These are phyloP conservation scores for Castanea mollissima DNA, from an alignment of 306 rosid species.

Conservation along the genomic window DNA sequence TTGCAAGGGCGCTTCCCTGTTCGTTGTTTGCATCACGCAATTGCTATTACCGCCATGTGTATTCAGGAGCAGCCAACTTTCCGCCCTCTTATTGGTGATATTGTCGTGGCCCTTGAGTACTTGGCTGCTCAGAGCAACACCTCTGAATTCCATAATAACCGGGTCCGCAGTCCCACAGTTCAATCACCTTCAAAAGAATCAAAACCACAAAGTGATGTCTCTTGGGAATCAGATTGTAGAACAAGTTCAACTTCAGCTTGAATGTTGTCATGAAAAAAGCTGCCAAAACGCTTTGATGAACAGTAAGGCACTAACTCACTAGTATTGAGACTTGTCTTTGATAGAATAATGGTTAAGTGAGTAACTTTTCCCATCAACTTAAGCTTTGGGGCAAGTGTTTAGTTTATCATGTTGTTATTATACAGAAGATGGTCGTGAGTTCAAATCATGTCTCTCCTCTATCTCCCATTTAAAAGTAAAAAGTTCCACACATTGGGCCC, in stretches of 20 bases:
- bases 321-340: neutral
- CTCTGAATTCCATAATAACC: constrained; percentile 9
- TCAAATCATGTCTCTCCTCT: too few species aligned
- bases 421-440: too few species aligned
- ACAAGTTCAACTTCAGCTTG: constrained; percentile 37
- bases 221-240: constrained; percentile 33
- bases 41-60: constrained; percentile 96
- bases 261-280: constrained; percentile 23
- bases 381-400: too few species aligned
- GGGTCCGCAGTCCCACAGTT: constrained; percentile 11
- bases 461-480: too few species aligned
- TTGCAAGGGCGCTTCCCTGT: constrained; percentile 68
- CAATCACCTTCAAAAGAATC: constrained; percentile 20
- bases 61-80: constrained; percentile 86
- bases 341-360: too few species aligned
- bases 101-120: constrained; percentile 91
- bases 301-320: constrained; percentile 39
- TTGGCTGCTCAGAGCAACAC: constrained; percentile 57
- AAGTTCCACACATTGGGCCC: too few species aligned
- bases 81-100: constrained; percentile 84
- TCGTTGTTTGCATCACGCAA: constrained; percentile 91
- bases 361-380: too few species aligned
- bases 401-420: too few species aligned
- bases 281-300: constrained; percentile 10
- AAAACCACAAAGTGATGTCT: constrained; percentile 21